Conservation (phyloP, 2,329 filamentous ascomycete species). For the Paracoccidioides brasiliensis region DNA sequence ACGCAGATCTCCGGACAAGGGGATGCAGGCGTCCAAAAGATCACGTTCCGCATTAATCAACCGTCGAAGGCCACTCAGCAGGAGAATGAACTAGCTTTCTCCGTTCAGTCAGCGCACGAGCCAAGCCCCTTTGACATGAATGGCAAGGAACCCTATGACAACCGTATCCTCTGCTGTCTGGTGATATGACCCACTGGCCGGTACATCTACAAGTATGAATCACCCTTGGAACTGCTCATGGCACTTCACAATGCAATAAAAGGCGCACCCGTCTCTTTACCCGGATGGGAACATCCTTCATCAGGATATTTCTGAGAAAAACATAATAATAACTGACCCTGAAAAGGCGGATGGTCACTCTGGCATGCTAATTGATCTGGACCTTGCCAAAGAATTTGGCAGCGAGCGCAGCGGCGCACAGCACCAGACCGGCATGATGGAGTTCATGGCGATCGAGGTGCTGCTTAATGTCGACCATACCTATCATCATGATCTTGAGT, state of each 20-base stretch:
- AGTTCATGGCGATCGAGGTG: not conserved
- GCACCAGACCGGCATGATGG: not conserved
- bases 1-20: no score
- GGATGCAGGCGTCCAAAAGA: no score
- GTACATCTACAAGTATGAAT: no score
- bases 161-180: no score
- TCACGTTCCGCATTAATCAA: no score
- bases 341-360: not conserved
- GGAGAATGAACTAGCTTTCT: no score
- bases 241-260: constrained; percentile 23
- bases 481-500: not conserved
- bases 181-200: no score
- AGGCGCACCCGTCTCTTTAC: constrained; percentile 23
- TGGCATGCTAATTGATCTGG: not conserved
- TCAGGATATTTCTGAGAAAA: constrained; percentile 20
- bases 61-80: no score
- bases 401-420: not conserved
- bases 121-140: no score
- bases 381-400: not conserved
- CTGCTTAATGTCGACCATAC: not conserved
- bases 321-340: constrained; percentile 24
- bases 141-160: no score
- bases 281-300: constrained; percentile 22
- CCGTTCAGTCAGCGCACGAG: no score
- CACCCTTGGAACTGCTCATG: not conserved